phyloP scores from a whole-genome alignment of 2,329 filamentous ascomycete species.

The Colletotrichum eleusines region DNA sequence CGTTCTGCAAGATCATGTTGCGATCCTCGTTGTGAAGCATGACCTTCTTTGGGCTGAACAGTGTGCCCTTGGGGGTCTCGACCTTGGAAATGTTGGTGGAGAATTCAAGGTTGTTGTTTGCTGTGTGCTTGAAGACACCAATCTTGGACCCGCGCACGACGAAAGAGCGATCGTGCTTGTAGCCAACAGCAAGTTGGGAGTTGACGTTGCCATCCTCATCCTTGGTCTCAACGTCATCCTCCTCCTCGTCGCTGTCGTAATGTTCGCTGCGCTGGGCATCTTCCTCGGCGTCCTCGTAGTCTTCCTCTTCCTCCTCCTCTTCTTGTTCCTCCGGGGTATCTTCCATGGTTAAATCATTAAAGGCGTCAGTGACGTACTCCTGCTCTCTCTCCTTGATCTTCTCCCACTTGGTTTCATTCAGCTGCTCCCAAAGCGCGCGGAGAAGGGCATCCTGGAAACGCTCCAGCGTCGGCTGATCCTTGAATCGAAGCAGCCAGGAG shows the following conservation, averaged over 20 bases:
- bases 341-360: conserved; percentile 94
- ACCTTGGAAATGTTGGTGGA: conserved; percentile 98
- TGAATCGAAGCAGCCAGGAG: conserved; percentile 95
- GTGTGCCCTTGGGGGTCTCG: conserved; percentile 84
- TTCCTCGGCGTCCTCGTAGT: conserved; percentile 71
- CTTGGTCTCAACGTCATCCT: conserved; percentile 77
- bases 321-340: conserved; percentile 67
- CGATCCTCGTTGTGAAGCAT: conserved; percentile 94
- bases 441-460: conserved; percentile 94
- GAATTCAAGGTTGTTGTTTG: conserved; percentile 93
- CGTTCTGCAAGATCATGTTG: conserved; percentile 90
- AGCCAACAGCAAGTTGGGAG: conserved; percentile 93
- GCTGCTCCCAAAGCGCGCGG: conserved; percentile 95
- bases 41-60: conserved; percentile 95
- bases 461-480: conserved; percentile 83
- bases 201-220: conserved; percentile 87
- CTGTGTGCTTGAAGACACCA: conserved; percentile 96
- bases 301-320: conserved; percentile 64
- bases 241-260: conserved; percentile 78
- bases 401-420: conserved; percentile 93
- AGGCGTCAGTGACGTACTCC: conserved; percentile 95
- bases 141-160: conserved; percentile 98
- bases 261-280: conserved; percentile 78
- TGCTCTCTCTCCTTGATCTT: conserved; percentile 93
- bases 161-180: conserved; percentile 96